Percentiles rank a stretch among this genome's conserved stretches.
Conservation (phyloP, 257 asterid species). For the Cynanchum wilfordii region DNA sequence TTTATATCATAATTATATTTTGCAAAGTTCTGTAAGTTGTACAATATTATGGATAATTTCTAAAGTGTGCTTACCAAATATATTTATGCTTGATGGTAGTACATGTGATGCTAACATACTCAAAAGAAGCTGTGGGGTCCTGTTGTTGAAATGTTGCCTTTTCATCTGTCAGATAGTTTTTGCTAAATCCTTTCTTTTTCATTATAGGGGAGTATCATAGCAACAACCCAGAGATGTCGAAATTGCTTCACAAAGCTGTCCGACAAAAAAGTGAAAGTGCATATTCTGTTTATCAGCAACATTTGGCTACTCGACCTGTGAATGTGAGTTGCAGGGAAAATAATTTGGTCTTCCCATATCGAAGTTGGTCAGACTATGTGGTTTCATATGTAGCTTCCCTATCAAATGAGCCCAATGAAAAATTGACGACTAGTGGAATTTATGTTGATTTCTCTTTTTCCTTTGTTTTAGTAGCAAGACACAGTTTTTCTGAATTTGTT, state of each 20-base stretch:
- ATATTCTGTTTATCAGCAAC: conserved; percentile 89
- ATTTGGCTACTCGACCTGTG: conserved; percentile 92
- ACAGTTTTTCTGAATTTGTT: background rate
- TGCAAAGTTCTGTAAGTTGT: background rate
- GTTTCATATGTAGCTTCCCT: background rate
- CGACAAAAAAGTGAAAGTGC: conserved; percentile 88
- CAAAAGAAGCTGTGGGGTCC: background rate
- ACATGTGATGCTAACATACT: background rate
- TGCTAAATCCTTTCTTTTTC: conserved; percentile 22
- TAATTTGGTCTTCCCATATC: conserved; percentile 2
- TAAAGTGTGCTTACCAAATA: background rate
- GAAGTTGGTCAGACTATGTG: background rate
- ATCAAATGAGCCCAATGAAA: background rate
- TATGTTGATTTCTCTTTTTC: background rate
- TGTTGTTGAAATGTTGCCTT: background rate
- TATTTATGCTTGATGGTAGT: background rate
- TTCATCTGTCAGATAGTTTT: background rate
- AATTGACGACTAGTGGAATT: background rate
- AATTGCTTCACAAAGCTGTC: conserved; percentile 97
- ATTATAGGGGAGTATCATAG: conserved; percentile 90
- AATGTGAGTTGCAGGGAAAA: conserved; percentile 54
- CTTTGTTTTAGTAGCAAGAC: background rate
- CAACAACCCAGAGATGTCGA: conserved; percentile 98
- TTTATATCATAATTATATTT: conserved; percentile 3
- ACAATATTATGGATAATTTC: background rate